Evolutionary conservation across 306 rosid genomes (phyloP).

Genomic region (Pyrus bretschneideri): DNA sequence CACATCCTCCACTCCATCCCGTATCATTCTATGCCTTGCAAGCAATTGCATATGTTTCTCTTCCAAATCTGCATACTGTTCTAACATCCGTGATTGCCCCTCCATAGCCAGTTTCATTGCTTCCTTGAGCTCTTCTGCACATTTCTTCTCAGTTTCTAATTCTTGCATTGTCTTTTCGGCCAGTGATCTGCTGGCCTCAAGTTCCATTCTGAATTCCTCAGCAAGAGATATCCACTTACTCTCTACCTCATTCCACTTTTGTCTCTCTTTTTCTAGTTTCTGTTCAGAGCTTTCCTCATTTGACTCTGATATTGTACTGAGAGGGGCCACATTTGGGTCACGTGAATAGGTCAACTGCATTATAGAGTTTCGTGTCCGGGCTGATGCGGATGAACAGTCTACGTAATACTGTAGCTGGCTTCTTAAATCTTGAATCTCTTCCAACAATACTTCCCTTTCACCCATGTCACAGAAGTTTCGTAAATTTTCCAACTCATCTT

Average conservation of each 20-base stretch:
- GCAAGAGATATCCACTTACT: constrained; percentile 87
- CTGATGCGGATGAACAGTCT: constrained; percentile 53
- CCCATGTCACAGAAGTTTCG: constrained; percentile 69
- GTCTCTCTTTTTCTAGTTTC: constrained; percentile 72
- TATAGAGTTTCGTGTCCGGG: constrained; percentile 47
- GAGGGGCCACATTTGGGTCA: constrained; percentile 49
- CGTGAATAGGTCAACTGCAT: constrained; percentile 55
- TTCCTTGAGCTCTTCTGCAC: constrained; percentile 80
- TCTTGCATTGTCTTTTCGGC: constrained; percentile 62
- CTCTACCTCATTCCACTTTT: constrained; percentile 82
- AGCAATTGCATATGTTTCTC: constrained; percentile 86
- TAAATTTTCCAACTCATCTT: constrained; percentile 64
- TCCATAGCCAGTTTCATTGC: constrained; percentile 85
- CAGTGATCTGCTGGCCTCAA: constrained; percentile 60
- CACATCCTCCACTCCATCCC: constrained; percentile 85
- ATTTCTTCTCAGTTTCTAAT: constrained; percentile 76
- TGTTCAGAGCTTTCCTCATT: constrained; percentile 37
- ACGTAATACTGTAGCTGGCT: constrained; percentile 80
- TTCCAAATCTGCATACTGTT: constrained; percentile 95
- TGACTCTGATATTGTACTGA: constrained; percentile 45
- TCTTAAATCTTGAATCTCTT: constrained; percentile 89
- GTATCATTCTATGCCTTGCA: constrained; percentile 79
- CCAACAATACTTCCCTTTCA: constrained; percentile 92
- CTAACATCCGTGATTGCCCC: constrained; percentile 84
- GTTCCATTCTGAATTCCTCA: constrained; percentile 85